These are phyloP conservation scores for Murraya paniculata DNA, from an alignment of 345 rosid genomes.

Conservation along the genomic window DNA sequence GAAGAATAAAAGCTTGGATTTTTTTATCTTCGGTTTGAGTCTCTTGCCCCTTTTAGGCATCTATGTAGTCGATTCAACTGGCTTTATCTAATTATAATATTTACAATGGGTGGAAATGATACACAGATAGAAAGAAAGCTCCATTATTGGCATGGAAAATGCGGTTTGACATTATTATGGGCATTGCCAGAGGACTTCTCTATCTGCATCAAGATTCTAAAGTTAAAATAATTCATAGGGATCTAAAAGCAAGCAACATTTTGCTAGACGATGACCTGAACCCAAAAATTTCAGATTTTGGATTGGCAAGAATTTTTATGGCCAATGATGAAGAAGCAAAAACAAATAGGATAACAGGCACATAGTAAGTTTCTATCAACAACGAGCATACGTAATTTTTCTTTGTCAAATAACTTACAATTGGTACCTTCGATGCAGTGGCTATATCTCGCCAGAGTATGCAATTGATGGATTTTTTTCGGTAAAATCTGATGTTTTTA, in stretches of 20 bases:
- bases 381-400: background rate
- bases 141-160: conserved; percentile 7
- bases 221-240: conserved; percentile 12
- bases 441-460: conserved; percentile 20
- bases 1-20: conserved; percentile 10
- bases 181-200: conserved; percentile 18
- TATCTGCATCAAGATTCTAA: conserved; percentile 20
- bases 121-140: background rate
- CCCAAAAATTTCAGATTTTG: conserved; percentile 22
- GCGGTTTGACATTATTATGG: conserved; percentile 12
- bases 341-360: conserved; percentile 15
- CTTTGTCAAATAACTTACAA: background rate
- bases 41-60: background rate
- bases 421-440: background rate
- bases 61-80: background rate
- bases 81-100: background rate
- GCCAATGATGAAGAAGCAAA: background rate
- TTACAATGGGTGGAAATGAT: background rate
- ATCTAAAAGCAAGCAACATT: conserved; percentile 12
- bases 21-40: conserved; percentile 2
- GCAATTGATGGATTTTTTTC: conserved; percentile 6
- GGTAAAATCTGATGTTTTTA: background rate
- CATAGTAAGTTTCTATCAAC: conserved; percentile 9
- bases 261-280: conserved; percentile 11
- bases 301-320: conserved; percentile 12